A percentile compares a stretch with the other conserved stretches of the same genome.
These are phyloP conservation scores for Citrullus amarus DNA, from an alignment of 306 rosid genomes.

Conservation along the genomic window DNA sequence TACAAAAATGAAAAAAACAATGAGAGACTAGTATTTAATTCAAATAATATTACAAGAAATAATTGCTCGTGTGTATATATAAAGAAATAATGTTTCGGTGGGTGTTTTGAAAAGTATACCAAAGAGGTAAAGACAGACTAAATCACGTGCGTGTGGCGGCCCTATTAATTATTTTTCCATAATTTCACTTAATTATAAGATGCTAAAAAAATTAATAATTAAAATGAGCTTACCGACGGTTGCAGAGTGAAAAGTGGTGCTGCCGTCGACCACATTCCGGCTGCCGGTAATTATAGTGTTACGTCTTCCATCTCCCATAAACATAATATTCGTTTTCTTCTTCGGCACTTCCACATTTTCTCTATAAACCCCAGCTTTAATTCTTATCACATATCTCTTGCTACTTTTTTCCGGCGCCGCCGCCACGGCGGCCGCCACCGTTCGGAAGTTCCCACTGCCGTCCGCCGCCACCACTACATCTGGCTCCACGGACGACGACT, in stretches of 20 bases:
- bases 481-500: constrained; percentile 28
- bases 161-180: no score
- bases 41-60: no score
- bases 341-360: constrained; percentile 14
- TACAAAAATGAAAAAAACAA: no score
- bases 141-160: no score
- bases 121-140: no score
- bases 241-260: constrained; percentile 14
- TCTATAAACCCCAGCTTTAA: constrained; percentile 15
- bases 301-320: constrained; percentile 13
- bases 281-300: constrained; percentile 8
- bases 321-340: constrained; percentile 15
- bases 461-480: constrained; percentile 81
- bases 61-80: no score
- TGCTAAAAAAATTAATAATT: no score
- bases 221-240: constrained; percentile 7
- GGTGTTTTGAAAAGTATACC: no score
- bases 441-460: constrained; percentile 58
- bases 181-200: no score
- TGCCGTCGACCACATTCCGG: constrained; percentile 16
- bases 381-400: constrained; percentile 8
- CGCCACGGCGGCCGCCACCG: constrained; percentile 65
- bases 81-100: no score
- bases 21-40: no score
- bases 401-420: constrained; percentile 58